A percentile compares a stretch with the other conserved stretches of the same genome.
Evolutionary conservation across 2,329 filamentous ascomycete species (phyloP).

Genomic region (Aspergillus sp.): DNA sequence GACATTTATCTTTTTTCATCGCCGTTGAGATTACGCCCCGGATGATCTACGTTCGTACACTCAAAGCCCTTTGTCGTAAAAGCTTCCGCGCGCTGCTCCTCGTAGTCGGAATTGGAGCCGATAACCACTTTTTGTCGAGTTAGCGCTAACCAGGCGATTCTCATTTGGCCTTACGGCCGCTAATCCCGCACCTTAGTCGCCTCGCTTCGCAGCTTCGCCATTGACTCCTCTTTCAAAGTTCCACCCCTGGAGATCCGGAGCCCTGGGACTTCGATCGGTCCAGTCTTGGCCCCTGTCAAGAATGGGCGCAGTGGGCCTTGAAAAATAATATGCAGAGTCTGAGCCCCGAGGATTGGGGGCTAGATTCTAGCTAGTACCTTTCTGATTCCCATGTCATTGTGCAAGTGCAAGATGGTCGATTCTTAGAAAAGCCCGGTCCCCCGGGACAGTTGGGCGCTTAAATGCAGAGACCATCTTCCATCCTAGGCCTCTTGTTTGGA

Average conservation of each 20-base stretch:
- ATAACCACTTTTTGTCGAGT: slow-evolving; percentile 9
- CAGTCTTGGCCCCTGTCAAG: slow-evolving; percentile 17
- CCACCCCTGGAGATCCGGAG: slow-evolving; percentile 24
- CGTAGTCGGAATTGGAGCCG: background rate
- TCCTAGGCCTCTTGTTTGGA: slow-evolving; percentile 26
- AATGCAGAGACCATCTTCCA: slow-evolving; percentile 35
- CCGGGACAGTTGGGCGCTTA: slow-evolving; percentile 36
- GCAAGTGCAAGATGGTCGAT: slow-evolving; percentile 9
- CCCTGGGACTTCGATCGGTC: slow-evolving; percentile 23
- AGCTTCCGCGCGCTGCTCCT: background rate
- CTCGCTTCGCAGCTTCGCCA: slow-evolving; percentile 8
- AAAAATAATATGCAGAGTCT: slow-evolving; percentile 26
- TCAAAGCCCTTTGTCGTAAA: slow-evolving; percentile 11
- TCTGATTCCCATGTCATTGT: slow-evolving; percentile 21
- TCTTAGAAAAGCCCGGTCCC: slow-evolving; percentile 23
- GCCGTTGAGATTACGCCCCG: slow-evolving; percentile 7
- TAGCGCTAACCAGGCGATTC: slow-evolving; percentile 23
- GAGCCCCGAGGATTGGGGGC: slow-evolving; percentile 34
- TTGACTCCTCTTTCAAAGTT: slow-evolving; percentile 18
- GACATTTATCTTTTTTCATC: slow-evolving; percentile 6
- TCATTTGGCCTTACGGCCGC: slow-evolving; percentile 20
- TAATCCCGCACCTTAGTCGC: slow-evolving; percentile 11
- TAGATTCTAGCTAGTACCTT: slow-evolving; percentile 18
- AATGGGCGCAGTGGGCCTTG: slow-evolving; percentile 21
- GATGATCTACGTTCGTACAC: slow-evolving; percentile 11